Evolutionary conservation across 2,329 filamentous ascomycete genomes (phyloP), one percentile per base, ranked within the genome.

Genomic region (Cytospora mali): DNA sequence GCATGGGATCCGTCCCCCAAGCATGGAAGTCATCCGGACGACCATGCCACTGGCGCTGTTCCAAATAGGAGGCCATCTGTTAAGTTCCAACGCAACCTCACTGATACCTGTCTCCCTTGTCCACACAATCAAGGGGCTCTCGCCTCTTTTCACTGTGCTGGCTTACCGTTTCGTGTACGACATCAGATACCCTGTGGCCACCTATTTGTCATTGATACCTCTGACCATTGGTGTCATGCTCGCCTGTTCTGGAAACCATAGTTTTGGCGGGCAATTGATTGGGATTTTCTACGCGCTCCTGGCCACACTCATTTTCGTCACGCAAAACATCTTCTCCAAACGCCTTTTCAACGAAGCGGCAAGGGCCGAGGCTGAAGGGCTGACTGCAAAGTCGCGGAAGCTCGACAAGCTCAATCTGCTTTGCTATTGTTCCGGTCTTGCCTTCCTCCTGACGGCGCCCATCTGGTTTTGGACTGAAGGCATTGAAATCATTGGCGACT

Each of bases 261-360:
- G 42, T 13, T 93, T 96, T 69, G 89, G 87, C 25, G 94, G 91
- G 31, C 93, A 99, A 72, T 84, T 97, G 66, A 84, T 95, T 57
- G 95, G 95, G n/a, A 90, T 99, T 21, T 71, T 94, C 13, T 94
- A 93, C 71, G 93, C 95, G 4, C 88, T 99, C 42, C 80, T 92
- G 35, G 93, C 92, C n/a, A 92, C 95, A 9, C 80, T 98, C 61
- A 90, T 98, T 67, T 99, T 99, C 72, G 95, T 99, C 39, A 95
- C 93, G 0, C 95, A 99, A 73, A 99, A 99, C 73, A 99, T 99
- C 62, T 96, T 97, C 68, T 98, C 94, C 23, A 99, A 99, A 77
- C 92, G 92, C 68, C 87, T 99, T 11, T 99, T 99, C 81, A 99
- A 97, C 75, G 93, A 97, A 73, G 92, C 92, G 7, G 89, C 92